Base-by-base conservation (phyloP, 2,329 filamentous ascomycete genomes). In the Fusarium torulosum region DNA sequence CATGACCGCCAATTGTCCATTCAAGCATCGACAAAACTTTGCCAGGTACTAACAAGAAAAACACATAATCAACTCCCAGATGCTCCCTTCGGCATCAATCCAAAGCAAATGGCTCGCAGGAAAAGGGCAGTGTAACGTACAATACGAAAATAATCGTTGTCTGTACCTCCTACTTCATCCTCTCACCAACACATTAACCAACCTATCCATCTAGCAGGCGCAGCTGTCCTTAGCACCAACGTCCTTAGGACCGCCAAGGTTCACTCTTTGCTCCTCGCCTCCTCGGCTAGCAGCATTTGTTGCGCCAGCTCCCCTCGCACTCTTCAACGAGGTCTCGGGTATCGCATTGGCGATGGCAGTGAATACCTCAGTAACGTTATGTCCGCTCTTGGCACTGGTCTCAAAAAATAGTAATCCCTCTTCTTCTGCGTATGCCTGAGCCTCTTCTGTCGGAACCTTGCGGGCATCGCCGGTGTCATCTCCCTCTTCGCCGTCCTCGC, bases 341-440 rank as follows among this genome's bases (percentile, higher is more conserved):
- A 99, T 99, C 40, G 94, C 94, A 77, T 98, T 98, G 62, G 96
- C 96, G 77, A 99, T 99, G 31, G 96, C 96, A 44, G 94, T 97
- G 77, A 99, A 99, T 31, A 99, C 96, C 74, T 97, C 95, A 53
- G 91, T 89, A 38, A 99, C 96, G 78, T 97, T 97, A 76, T 91
- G 87, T 25, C 96, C 96, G 6, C 93, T 96, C 89, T 99, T 99
- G 46, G 96, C 96, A 78, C 93, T 97, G 17, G 96, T 99, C 85
- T 99, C 96, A 79, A 97, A 98, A 83, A 99, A 99, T 69, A 99
- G 80, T 70, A 99, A 83, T 54, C 90, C 89, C 81, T 99, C 96
- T 80, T 98, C 95, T 72, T 98, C 94, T 9, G 96, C 96, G 80
- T 98, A 99, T 55, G 89, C 84, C 82, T 94, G 93, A 41, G 94